These are phyloP conservation scores for Calonectria montana DNA, from an alignment of 2,329 filamentous ascomycete species.

Conservation along the genomic window DNA sequence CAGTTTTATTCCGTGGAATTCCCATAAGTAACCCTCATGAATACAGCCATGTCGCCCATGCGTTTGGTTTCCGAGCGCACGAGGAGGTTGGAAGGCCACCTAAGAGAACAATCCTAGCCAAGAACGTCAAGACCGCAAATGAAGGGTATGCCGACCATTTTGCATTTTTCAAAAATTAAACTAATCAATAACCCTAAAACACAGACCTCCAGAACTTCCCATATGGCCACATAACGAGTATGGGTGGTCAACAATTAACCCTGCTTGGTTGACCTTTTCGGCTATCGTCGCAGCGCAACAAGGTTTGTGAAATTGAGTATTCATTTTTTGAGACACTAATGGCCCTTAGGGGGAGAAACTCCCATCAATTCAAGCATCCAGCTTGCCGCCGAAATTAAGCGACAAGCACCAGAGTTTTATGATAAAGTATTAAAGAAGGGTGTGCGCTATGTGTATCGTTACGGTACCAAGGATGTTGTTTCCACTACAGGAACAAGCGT, in stretches of 20 bases:
- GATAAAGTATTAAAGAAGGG: conserved; percentile 45
- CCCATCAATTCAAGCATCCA: conserved; percentile 47
- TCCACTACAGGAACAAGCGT: conserved; percentile 49
- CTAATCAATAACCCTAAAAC: not conserved
- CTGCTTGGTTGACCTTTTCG: conserved; percentile 49
- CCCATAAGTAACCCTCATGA: conserved; percentile 46
- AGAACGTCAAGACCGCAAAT: conserved; percentile 52
- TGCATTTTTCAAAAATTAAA: not conserved
- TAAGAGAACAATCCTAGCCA: conserved; percentile 45
- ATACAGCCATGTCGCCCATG: conserved; percentile 49
- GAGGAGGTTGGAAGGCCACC: conserved; percentile 50
- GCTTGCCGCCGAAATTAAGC: conserved; percentile 41
- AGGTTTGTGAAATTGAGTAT: not conserved
- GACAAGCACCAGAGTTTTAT: conserved; percentile 44
- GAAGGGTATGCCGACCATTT: conserved; percentile 41
- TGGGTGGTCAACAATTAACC: conserved; percentile 52
- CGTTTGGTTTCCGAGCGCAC: conserved; percentile 48
- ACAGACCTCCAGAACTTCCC: conserved; percentile 48
- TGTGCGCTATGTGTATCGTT: conserved; percentile 47
- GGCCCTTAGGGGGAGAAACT: conserved; percentile 46
- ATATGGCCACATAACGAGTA: conserved; percentile 54
- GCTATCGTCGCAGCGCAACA: conserved; percentile 36
- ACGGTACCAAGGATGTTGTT: conserved; percentile 37
- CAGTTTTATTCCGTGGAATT: conserved; percentile 47
- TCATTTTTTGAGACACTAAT: conserved; percentile 26